Base-by-base conservation (phyloP, 441 rosid species). In the Gossypium davidsonii region DNA sequence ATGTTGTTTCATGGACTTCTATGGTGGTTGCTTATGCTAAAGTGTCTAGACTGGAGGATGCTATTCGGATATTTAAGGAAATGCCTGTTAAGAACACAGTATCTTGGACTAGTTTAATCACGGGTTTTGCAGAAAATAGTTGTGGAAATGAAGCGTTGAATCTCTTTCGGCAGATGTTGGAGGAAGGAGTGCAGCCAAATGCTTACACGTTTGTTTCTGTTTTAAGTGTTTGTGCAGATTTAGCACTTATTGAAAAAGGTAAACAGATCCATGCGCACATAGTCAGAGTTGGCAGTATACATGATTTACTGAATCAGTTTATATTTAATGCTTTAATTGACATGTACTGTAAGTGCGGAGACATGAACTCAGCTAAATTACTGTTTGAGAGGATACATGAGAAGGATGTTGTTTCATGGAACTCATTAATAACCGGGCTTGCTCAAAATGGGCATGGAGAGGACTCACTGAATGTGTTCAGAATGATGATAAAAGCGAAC, bases 71-170 rank as follows among this genome's bases (percentile, higher is more conserved):
- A 64, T 87, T 85, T 60, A 66, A 74, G 57, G 74, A 34, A 66
- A 85, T 82, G 85, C 82, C 85, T 1, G 59, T 49, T 31, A 87
- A 77, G 75, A 87, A 81, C 66, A 72, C 80, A 0, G 82, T 84
- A 61, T 79, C 89, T 59, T 85, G 88, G 88, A 85, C 86, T 76
- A 83, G 83, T 68, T 49, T 87, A 79, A 82, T 87, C 11, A 73
- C 82, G 0, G 84, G 91, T 67, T 74, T 80, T 75, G 82, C 72
- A 0, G 81, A 79, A 71, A 85, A 78, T 56, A 76, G 81, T 23
- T 51, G 20, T 46, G 74, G 83, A 17, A 74, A 70, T 15, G 80
- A 79, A 73, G 88, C 86, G 1, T 73, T 85, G 82, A 77, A 78
- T 66, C 81, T 81, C 65, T 85, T 85, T 25, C 18, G 58, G 74